Evolutionary conservation across 228 moss, liverwort and hornwort species (phyloP).

Genomic region (Sphagnum fallax): DNA sequence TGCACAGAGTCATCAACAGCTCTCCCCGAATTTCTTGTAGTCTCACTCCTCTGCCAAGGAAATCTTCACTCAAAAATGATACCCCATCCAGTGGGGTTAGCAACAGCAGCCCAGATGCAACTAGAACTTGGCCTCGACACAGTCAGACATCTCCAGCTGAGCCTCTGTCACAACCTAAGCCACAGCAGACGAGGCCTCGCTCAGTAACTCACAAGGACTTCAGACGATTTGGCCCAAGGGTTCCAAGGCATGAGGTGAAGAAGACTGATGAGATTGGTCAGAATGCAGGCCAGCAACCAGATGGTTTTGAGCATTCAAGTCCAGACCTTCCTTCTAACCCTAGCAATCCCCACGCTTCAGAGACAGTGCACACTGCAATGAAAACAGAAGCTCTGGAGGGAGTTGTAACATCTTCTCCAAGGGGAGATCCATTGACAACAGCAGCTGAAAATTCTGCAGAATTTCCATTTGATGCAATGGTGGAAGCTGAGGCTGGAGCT

Average conservation of each 20-base stretch:
- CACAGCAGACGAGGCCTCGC: slow-evolving; percentile 62
- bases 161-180: slow-evolving; percentile 21
- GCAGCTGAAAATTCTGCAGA: slow-evolving; percentile 26
- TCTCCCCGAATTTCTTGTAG: slow-evolving; percentile 85
- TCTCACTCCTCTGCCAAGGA: slow-evolving; percentile 61
- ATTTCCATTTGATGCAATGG: slow-evolving; percentile 40
- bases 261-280: slow-evolving; percentile 16
- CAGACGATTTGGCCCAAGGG: slow-evolving; percentile 54
- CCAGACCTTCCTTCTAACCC: neutral
- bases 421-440: neutral
- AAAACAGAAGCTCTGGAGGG: slow-evolving; percentile 52
- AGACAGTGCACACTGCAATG: slow-evolving; percentile 12
- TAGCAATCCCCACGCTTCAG: neutral
- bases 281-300: slow-evolving; percentile 7
- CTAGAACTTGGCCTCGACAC: slow-evolving; percentile 50
- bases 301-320: slow-evolving; percentile 21
- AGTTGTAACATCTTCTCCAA: slow-evolving; percentile 15
- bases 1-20: slow-evolving; percentile 95
- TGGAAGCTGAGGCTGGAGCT: slow-evolving; percentile 21
- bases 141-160: slow-evolving; percentile 37
- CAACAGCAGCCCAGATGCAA: slow-evolving; percentile 50
- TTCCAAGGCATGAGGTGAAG: slow-evolving; percentile 50
- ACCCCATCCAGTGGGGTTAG: slow-evolving; percentile 44
- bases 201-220: slow-evolving; percentile 72
- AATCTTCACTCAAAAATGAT: slow-evolving; percentile 42